Percentiles rank a stretch among this genome's conserved stretches.
Evolutionary conservation across 1,284 basidiomycete species (phyloP).

Genomic region (Malassezia sympodialis): DNA sequence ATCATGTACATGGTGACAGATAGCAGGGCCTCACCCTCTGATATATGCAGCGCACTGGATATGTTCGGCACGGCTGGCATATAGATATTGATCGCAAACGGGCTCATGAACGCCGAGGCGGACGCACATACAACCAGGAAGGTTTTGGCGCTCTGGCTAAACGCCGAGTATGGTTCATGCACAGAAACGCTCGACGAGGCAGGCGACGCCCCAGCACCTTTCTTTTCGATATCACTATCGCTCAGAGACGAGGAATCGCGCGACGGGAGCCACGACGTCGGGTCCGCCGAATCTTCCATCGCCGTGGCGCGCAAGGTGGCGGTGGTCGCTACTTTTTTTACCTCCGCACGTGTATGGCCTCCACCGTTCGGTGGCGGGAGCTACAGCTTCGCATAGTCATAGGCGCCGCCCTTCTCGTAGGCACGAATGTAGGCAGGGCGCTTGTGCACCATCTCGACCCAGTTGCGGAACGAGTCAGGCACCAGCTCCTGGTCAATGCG

Average conservation of each 20-base stretch:
- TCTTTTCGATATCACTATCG: background rate
- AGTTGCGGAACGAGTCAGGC: constrained; percentile 27
- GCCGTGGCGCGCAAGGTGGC: background rate
- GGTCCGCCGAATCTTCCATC: background rate
- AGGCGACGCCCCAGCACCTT: background rate
- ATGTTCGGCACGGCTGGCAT: constrained; percentile 65
- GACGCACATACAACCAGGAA: constrained; percentile 11
- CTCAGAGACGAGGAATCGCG: background rate
- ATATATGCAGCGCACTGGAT: constrained; percentile 57
- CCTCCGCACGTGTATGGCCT: background rate
- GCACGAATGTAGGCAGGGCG: constrained; percentile 37
- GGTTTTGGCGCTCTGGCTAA: background rate
- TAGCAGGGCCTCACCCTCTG: constrained; percentile 61
- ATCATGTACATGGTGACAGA: constrained; percentile 68
- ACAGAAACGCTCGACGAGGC: background rate
- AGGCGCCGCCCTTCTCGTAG: constrained; percentile 38
- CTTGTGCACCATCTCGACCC: constrained; percentile 34
- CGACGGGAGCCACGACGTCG: background rate
- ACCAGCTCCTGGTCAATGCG: constrained; percentile 11
- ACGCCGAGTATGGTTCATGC: constrained; percentile 10
- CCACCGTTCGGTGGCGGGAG: background rate
- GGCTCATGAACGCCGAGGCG: constrained; percentile 11
- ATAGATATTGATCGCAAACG: constrained; percentile 56
- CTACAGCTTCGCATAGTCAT: constrained; percentile 25
- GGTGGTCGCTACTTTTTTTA: background rate